Conservation (phyloP, 176 grass and related monocot species). For the Dendrocalamus sinicus region DNA sequence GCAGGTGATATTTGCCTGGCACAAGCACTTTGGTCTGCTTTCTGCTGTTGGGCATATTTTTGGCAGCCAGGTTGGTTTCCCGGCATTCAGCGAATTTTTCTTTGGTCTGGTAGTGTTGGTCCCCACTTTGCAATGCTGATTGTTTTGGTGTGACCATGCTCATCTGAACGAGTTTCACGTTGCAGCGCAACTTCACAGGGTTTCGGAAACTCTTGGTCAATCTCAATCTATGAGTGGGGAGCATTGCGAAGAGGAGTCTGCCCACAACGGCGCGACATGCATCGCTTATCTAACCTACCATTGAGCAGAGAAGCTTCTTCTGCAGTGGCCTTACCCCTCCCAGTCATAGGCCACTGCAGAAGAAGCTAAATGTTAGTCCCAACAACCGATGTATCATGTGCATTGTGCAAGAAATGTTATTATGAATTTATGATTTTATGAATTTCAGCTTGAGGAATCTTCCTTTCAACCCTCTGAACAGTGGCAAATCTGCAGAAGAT, state of each 20-base stretch:
- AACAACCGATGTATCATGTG: background rate
- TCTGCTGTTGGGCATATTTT: conserved; percentile 3
- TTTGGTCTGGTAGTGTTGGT: background rate
- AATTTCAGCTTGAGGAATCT: background rate
- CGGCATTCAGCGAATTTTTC: background rate
- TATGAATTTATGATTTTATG: background rate
- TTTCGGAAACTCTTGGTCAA: background rate
- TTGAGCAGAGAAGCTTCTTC: too few species aligned
- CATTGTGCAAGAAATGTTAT: background rate
- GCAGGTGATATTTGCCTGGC: conserved; percentile 22
- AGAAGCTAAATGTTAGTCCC: too few species aligned
- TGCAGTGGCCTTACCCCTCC: too few species aligned
- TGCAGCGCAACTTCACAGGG: background rate
- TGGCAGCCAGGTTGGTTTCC: conserved; percentile 10
- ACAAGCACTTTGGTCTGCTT: background rate
- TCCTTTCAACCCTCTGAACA: background rate
- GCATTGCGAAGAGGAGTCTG: background rate
- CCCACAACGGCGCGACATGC: background rate
- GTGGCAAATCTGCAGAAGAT: background rate
- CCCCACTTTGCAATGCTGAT: background rate
- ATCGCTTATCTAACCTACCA: background rate
- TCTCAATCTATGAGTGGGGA: background rate
- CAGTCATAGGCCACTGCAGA: too few species aligned
- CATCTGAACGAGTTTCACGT: background rate
- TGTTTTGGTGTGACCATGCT: background rate